A percentile compares a stretch with the other conserved stretches of the same genome.
These are phyloP conservation scores for Knoxia roxburghii DNA, from an alignment of 257 asterid genomes.

Conservation along the genomic window DNA sequence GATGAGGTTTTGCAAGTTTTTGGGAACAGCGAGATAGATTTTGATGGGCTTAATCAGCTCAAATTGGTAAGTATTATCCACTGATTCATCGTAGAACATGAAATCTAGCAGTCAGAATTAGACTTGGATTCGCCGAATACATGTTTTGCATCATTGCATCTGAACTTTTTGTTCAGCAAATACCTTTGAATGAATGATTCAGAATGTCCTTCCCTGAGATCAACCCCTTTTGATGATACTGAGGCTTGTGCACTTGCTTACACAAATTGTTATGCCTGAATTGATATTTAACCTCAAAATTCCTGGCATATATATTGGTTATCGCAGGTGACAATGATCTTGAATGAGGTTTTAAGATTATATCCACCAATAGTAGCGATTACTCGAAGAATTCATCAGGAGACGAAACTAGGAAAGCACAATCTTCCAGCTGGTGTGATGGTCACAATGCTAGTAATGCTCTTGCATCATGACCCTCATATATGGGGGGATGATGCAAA, in stretches of 20 bases:
- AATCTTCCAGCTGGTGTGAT: slow-evolving; percentile 18
- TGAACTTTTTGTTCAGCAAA: too few species aligned
- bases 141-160: too few species aligned
- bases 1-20: slow-evolving; percentile 21
- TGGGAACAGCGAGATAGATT: slow-evolving; percentile 6
- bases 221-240: neutral
- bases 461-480: slow-evolving; percentile 20
- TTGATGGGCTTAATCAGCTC: slow-evolving; percentile 22
- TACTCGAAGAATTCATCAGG: slow-evolving; percentile 8
- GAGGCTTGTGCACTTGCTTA: neutral
- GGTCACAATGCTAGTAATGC: slow-evolving; percentile 6
- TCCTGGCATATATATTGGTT: neutral
- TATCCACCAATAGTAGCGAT: slow-evolving; percentile 3
- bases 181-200: neutral
- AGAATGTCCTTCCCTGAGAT: neutral
- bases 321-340: slow-evolving; percentile 16
- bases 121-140: too few species aligned
- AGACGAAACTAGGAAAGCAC: slow-evolving; percentile 12
- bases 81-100: neutral
- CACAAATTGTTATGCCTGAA: too few species aligned
- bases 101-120: neutral
- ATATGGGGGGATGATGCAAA: slow-evolving; percentile 26
- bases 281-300: neutral
- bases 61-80: slow-evolving; percentile 12
- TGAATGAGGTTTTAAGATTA: slow-evolving; percentile 17